Conservation (phyloP, 2,329 filamentous ascomycete species). For the Penicillium sp. region DNA sequence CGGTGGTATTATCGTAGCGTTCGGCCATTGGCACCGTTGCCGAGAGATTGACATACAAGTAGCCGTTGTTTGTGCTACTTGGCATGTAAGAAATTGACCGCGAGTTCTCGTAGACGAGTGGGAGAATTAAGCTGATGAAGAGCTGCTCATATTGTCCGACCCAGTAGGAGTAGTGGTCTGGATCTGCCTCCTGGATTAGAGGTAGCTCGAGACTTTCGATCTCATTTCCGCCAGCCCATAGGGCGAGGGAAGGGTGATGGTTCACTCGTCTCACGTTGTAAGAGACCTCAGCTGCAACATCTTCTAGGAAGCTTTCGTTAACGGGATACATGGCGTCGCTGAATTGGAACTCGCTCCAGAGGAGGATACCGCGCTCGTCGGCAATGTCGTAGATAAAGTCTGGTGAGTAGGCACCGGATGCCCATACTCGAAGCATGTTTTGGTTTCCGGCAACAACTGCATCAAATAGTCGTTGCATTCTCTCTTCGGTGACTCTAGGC, state of each 20-base stretch:
- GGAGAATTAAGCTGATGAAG: constrained; percentile 57
- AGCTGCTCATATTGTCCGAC: constrained; percentile 58
- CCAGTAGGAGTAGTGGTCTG: constrained; percentile 46
- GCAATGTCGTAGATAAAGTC: constrained; percentile 65
- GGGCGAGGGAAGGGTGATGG: constrained; percentile 58
- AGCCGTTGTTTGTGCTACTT: constrained; percentile 62
- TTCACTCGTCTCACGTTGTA: constrained; percentile 64
- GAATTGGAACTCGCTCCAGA: constrained; percentile 66
- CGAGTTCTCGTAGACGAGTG: constrained; percentile 59
- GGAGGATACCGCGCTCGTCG: constrained; percentile 60
- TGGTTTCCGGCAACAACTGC: constrained; percentile 60
- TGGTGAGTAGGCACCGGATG: constrained; percentile 59
- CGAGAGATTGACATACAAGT: constrained; percentile 55
- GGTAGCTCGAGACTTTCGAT: constrained; percentile 57
- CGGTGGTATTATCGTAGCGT: constrained; percentile 56
- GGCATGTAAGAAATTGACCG: constrained; percentile 62
- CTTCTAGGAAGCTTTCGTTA: constrained; percentile 55
- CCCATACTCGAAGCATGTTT: constrained; percentile 66
- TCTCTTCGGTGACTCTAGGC: constrained; percentile 57
- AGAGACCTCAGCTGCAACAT: constrained; percentile 55
- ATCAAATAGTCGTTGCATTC: constrained; percentile 56
- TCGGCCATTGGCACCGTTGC: constrained; percentile 55
- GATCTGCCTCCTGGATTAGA: constrained; percentile 45
- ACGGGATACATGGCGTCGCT: constrained; percentile 62
- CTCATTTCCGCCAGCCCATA: constrained; percentile 61